phyloP scores from a whole-genome alignment of 129 eudicot species.

The Pseudognaphalium luteoalbum region DNA sequence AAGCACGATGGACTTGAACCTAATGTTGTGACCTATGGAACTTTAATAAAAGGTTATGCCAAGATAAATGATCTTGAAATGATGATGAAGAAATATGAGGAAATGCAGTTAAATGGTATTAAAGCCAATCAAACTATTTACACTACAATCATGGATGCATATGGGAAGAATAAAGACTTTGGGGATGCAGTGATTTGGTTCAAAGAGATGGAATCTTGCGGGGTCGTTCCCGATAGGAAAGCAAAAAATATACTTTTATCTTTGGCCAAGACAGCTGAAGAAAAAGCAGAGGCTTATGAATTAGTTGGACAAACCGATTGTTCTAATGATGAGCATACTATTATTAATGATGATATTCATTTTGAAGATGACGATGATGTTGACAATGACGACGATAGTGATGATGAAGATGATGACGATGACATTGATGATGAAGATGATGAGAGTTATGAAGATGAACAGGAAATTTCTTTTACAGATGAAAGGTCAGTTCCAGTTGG shows the following conservation, averaged over 20 bases:
- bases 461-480: conserved; percentile 24
- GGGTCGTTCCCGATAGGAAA: conserved; percentile 79
- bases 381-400: neutral
- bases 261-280: conserved; percentile 74
- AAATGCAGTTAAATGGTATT: conserved; percentile 63
- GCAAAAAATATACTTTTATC: conserved; percentile 87
- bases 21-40: conserved; percentile 74
- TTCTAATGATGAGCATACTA: conserved; percentile 16
- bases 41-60: conserved; percentile 86
- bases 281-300: conserved; percentile 56
- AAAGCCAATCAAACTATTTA: conserved; percentile 68
- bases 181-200: conserved; percentile 81
- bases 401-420: conserved; percentile 23
- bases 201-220: conserved; percentile 76
- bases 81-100: conserved; percentile 84
- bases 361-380: conserved; percentile 40
- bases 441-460: conserved; percentile 7
- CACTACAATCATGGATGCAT: conserved; percentile 97
- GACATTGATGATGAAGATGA: conserved; percentile 5
- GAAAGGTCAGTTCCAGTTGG: conserved; percentile 28
- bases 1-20: conserved; percentile 76
- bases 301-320: conserved; percentile 43
- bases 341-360: conserved; percentile 27
- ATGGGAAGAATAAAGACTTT: conserved; percentile 78
- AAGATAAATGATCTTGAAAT: conserved; percentile 61